phyloP scores from a whole-genome alignment of 2,329 filamentous ascomycete genomes.

The Plectosphaerella sp. region DNA sequence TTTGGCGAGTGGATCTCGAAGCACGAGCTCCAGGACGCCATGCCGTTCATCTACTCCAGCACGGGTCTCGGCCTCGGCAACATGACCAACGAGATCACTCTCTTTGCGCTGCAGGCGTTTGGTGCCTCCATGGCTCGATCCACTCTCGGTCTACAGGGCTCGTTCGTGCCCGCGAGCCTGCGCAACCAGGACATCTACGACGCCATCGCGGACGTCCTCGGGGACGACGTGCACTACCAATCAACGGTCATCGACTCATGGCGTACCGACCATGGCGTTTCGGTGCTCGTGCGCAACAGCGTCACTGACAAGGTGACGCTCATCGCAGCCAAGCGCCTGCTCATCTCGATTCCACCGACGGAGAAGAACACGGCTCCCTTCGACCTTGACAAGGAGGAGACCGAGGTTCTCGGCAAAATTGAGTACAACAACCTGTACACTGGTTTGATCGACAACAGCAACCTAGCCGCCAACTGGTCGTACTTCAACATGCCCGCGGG shows the following conservation, averaged over 20 bases:
- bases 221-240: slow-evolving; percentile 27
- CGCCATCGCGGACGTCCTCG: slow-evolving; percentile 24
- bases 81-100: slow-evolving; percentile 31
- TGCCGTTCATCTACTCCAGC: slow-evolving; percentile 31
- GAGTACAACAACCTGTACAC: slow-evolving; percentile 16
- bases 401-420: slow-evolving; percentile 14
- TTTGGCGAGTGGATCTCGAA: slow-evolving; percentile 43
- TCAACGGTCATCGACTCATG: slow-evolving; percentile 24
- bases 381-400: slow-evolving; percentile 12
- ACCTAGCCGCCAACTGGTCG: slow-evolving; percentile 12
- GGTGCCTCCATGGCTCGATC: slow-evolving; percentile 24
- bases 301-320: slow-evolving; percentile 6
- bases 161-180: slow-evolving; percentile 24
- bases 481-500: slow-evolving; percentile 16
- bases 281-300: not conserved
- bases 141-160: slow-evolving; percentile 19
- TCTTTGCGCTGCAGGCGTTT: slow-evolving; percentile 39
- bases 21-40: slow-evolving; percentile 34
- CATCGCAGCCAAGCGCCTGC: slow-evolving; percentile 16
- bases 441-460: slow-evolving; percentile 18
- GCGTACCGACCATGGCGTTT: slow-evolving; percentile 14
- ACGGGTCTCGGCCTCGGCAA: slow-evolving; percentile 39
- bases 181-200: slow-evolving; percentile 34
- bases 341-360: slow-evolving; percentile 18
- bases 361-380: slow-evolving; percentile 14